Evolutionary conservation across 2,329 filamentous ascomycete genomes (phyloP).

Genomic region (Dissoconium aciculare): DNA sequence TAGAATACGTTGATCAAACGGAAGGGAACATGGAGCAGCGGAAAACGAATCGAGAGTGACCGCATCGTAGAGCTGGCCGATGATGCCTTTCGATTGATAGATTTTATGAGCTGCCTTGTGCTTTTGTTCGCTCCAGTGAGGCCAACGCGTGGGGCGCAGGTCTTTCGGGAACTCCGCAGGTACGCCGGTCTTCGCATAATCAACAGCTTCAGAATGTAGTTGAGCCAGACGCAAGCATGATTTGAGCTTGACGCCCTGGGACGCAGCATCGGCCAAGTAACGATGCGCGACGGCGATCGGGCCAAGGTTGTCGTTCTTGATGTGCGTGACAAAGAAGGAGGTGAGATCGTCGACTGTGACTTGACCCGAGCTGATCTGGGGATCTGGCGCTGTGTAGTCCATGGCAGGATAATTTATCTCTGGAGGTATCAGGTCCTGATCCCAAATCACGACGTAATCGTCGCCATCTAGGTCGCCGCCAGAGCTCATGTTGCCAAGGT

Average conservation of each 20-base stretch:
- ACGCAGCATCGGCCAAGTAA: constrained; percentile 50
- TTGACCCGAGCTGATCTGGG: constrained; percentile 39
- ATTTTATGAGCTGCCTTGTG: constrained; percentile 30
- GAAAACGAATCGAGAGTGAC: constrained; percentile 54
- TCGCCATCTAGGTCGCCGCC: constrained; percentile 93
- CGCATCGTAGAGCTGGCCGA: constrained; percentile 72
- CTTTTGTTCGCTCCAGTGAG: constrained; percentile 67
- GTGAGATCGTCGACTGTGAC: constrained; percentile 62
- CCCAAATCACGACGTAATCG: constrained; percentile 92
- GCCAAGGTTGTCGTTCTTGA: constrained; percentile 75
- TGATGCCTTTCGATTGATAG: constrained; percentile 55
- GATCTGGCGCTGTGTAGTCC: constrained; percentile 50
- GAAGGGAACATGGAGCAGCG: constrained; percentile 53
- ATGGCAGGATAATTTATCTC: constrained; percentile 63
- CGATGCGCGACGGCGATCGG: constrained; percentile 72
- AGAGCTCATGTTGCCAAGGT: constrained; percentile 86
- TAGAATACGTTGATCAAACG: constrained; percentile 66
- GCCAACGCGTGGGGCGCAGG: constrained; percentile 51
- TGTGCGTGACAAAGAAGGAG: constrained; percentile 78
- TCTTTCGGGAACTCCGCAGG: constrained; percentile 51
- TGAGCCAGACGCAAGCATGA: constrained; percentile 61
- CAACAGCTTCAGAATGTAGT: constrained; percentile 81
- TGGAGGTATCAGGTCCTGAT: constrained; percentile 53
- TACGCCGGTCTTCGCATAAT: constrained; percentile 82
- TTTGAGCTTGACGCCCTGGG: constrained; percentile 48